Evolutionary conservation across 768 basidiomycete genomes (phyloP).

Genomic region (Mycena vitilis): DNA sequence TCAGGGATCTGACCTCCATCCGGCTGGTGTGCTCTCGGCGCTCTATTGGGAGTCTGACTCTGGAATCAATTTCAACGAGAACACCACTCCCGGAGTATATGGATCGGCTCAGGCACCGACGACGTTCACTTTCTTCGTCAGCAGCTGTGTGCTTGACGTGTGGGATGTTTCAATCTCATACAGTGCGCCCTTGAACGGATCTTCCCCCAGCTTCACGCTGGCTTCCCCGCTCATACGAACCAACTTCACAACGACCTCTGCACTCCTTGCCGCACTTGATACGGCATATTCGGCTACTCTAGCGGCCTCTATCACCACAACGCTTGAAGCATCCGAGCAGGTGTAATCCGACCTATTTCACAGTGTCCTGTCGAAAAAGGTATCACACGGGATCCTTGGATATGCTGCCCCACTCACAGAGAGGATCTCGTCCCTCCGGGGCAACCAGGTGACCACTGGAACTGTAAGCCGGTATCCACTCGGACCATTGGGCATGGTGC

Average conservation of each 20-base stretch:
- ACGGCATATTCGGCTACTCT: conserved; percentile 14
- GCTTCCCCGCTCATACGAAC: not conserved
- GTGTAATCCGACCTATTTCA: conserved; percentile 6
- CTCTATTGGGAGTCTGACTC: conserved; percentile 13
- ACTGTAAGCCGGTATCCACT: conserved; percentile 20
- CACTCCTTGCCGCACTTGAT: conserved; percentile 21
- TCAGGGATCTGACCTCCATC: conserved; percentile 6
- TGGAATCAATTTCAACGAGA: no score
- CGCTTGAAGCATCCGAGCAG: conserved; percentile 2
- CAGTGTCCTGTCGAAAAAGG: conserved; percentile 5
- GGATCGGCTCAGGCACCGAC: not conserved
- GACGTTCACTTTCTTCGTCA: conserved; percentile 5
- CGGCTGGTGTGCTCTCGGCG: conserved; percentile 9
- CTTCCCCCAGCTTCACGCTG: not conserved
- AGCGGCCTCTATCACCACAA: conserved; percentile 14
- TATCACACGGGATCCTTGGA: conserved; percentile 16
- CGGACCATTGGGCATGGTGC: conserved; percentile 7
- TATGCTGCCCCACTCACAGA: conserved; percentile 24
- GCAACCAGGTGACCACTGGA: not conserved
- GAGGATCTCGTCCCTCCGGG: not conserved
- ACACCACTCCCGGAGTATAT: no score
- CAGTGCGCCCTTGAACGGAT: conserved; percentile 3
- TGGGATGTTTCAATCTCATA: conserved; percentile 19
- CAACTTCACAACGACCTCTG: conserved; percentile 22
- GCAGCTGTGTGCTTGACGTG: conserved; percentile 17